Base-by-base conservation (phyloP, 805 yeast genomes). In the Metschnikowia aberdeeniae region DNA sequence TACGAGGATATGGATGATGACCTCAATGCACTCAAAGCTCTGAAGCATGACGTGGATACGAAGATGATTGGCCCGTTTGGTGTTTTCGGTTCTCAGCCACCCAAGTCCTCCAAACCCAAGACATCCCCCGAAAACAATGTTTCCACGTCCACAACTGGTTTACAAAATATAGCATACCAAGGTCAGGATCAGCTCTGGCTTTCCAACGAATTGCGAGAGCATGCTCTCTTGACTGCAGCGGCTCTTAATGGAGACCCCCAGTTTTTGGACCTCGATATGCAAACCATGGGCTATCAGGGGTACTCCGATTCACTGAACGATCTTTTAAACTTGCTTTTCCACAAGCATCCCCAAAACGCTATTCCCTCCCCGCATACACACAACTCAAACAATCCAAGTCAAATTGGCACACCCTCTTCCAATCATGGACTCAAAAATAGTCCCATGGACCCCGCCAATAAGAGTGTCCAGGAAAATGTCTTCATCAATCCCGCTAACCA, bases 1-100 rank as follows among this genome's bases (percentile, higher is more conserved):
- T 88, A 89, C 60, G 89, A 85, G 30, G 95, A 88, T 17, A 82
- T 89, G 81, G 96, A 89, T 61, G 69, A 70, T 35, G 88, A 86
- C 53, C 66, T 86, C 40, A 74, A 49, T 22, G 51, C 58, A 40
- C 67, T 67, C 19, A 67, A 76, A 8, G 61, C 59, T 1, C 59
- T 68, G 22, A 70, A 68, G 3, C 69, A 71, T 34, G 7, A 48
- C 20, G 26, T 38, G 3, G 51, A 40, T 7, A 82, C 88, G 0
- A 72, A 76, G 64, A 56, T 76, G 4, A 63, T 76, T 36, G 95
- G 96, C 1, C 95, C 93, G 11, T 89, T 88, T 68, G 95, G 95
- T 1, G 93, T 87, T 0, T 87, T 89, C 14, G 44, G 33, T 14
- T 48, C 52, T 22, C 36, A 34, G 13, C 42, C 35, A 8, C 24